Evolutionary conservation across 2,329 filamentous ascomycete genomes (phyloP), one percentile per base, ranked within the genome.

Genomic region (Colletotrichum siamense): DNA sequence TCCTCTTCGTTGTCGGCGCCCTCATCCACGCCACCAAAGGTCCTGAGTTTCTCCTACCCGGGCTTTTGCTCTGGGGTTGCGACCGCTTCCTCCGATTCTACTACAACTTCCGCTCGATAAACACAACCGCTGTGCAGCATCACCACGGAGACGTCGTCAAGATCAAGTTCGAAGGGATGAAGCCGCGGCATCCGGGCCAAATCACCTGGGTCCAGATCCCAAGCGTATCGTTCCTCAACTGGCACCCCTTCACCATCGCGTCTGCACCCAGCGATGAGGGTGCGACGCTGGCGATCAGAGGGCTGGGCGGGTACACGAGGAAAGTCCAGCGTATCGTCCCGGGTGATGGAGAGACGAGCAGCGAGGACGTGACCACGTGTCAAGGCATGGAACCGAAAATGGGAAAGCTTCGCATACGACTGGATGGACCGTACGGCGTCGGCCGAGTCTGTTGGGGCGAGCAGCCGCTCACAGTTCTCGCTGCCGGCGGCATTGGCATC

Each of bases 381-480:
- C 44, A 52, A 22, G 0, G 13, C 0, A 28, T 28, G 18, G 13
- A 1, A 28, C 0, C 15, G 1, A 59, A 59, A 10, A 28, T 1
- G 1, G 13, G 0, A 28, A 59, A 10, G 12, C 24, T 59, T 0
- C 24, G 55, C 0, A 59, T 59, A 0, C 55, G 55, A 0, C 13
- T 59, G 55, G 55, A 59, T 13, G 55, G 55, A 0, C 55, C 55
- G 0, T 59, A 59, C 0, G 55, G 55, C 3, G 0, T 28, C 16
- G 55, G 55, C 9, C 55, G 55, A 0, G 6, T 59, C 13, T 28
- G 8, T 0, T 59, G 55, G 55, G 55, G 55, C 13, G 55, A 59
- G 6, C 55, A 59, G 16, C 55, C 55, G 15, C 0, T 59, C 0
- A 59, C 55, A 9, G 55, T 59, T 0, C 55, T 59, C 15, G 55